These are phyloP conservation scores for Gymnopus androsaceus DNA, from an alignment of 1,284 basidiomycete genomes.

Conservation along the genomic window DNA sequence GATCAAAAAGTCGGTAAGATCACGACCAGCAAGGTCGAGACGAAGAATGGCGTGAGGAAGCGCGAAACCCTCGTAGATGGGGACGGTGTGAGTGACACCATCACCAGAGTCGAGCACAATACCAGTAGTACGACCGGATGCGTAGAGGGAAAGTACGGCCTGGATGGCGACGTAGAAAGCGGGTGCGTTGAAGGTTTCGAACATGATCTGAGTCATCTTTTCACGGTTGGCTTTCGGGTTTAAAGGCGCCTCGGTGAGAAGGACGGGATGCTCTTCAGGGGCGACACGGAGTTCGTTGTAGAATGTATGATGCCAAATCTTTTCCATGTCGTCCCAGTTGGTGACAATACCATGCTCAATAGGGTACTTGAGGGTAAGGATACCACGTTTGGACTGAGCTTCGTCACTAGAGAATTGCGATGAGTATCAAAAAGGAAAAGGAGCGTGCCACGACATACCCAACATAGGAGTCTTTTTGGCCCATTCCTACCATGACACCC, in stretches of 20 bases:
- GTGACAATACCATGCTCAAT: slow-evolving; percentile 83
- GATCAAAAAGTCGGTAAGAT: slow-evolving; percentile 79
- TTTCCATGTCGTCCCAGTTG: slow-evolving; percentile 95
- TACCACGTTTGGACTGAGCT: slow-evolving; percentile 91
- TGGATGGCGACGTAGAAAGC: slow-evolving; percentile 92
- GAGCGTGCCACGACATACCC: slow-evolving; percentile 46
- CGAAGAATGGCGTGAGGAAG: slow-evolving; percentile 82
- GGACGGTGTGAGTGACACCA: slow-evolving; percentile 87
- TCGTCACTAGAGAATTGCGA: slow-evolving; percentile 60
- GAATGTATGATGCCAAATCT: slow-evolving; percentile 89
- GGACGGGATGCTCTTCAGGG: slow-evolving; percentile 86
- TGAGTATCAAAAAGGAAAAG: not conserved
- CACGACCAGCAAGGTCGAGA: slow-evolving; percentile 81
- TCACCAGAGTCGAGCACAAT: slow-evolving; percentile 91
- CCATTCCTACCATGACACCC: slow-evolving; percentile 86
- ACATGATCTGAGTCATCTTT: slow-evolving; percentile 97
- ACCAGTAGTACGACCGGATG: slow-evolving; percentile 87
- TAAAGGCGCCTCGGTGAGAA: slow-evolving; percentile 85
- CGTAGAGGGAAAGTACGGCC: slow-evolving; percentile 87
- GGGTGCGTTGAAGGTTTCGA: slow-evolving; percentile 90
- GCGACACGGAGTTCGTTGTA: slow-evolving; percentile 82
- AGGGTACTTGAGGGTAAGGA: slow-evolving; percentile 84
- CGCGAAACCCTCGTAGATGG: slow-evolving; percentile 86
- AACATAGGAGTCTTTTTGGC: slow-evolving; percentile 81
- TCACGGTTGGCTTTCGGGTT: slow-evolving; percentile 92